Conservation (phyloP, 352 stramenopile genomes). For the Pythium folliculosum region DNA sequence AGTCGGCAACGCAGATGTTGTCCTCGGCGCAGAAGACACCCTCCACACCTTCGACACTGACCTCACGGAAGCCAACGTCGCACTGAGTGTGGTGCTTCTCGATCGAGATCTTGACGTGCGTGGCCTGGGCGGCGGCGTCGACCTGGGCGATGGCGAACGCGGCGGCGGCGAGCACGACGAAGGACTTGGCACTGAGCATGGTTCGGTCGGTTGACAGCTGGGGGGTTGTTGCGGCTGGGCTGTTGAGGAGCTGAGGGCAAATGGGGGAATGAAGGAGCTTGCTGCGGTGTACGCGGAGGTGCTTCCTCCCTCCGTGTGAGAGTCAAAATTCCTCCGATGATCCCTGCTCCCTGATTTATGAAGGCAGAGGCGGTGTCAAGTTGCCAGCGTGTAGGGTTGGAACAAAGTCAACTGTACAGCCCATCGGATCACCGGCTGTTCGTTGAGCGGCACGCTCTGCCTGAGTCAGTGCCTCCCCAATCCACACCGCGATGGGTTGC, state of each 20-base stretch:
- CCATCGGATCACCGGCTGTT: too few species aligned
- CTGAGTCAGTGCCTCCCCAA: too few species aligned
- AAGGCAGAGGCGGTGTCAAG: too few species aligned
- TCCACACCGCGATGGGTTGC: too few species aligned
- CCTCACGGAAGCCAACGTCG: background rate
- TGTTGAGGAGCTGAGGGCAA: background rate
- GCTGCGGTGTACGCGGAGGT: too few species aligned
- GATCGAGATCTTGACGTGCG: conserved; percentile 12
- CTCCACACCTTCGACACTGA: conserved; percentile 20
- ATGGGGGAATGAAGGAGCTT: conserved; percentile 8
- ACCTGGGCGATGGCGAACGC: conserved; percentile 10
- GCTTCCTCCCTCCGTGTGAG: too few species aligned
- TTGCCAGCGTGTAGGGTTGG: too few species aligned
- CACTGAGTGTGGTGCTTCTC: background rate
- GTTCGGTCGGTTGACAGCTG: background rate
- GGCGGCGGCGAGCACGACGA: conserved; percentile 21
- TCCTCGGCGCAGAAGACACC: conserved; percentile 17
- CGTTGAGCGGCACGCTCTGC: too few species aligned
- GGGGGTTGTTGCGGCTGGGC: background rate
- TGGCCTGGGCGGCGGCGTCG: background rate
- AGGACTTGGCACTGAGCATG: conserved; percentile 27
- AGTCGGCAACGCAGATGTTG: conserved; percentile 9
- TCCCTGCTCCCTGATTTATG: too few species aligned
- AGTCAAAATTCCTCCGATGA: too few species aligned
- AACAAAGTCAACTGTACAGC: too few species aligned